Base-by-base conservation (phyloP, 2,329 filamentous ascomycete species). In the Claviceps pusilla region DNA sequence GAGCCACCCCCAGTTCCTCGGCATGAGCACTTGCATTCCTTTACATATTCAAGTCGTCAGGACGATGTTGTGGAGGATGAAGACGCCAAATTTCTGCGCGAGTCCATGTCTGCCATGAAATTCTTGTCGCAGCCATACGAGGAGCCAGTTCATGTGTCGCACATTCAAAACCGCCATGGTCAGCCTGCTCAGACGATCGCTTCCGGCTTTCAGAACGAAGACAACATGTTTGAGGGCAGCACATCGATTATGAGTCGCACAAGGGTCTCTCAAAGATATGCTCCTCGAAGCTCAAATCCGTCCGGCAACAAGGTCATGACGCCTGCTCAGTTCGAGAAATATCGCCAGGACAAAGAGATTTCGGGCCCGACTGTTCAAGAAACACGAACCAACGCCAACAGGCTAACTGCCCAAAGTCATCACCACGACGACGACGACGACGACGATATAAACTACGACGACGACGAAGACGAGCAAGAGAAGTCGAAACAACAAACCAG, bases 251-350 rank as follows among this genome's bases (percentile, higher is more conserved):
- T 69, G 7, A 65, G 67, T 11, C 68, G 67, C 47, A 59, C 68
- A 29, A 64, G 65, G 29, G 29, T 14, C 16, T 31, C 46, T 12
- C 66, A 70, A 42, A 71, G 70, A 56, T 66, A 66, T 51, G 58
- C 59, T 24, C 62, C 63, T 11, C 69, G 62, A 52, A 67, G 64
- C 50, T 63, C 65, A 7, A 73, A 65, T 53, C 67, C 72, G 2
- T 68, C 76, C 9, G 73, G 74, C 24, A 85, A 79, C 65, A 93
- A 93, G 68, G 85, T 93, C 58, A 95, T 95, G 87, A 95, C 89
- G 1, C 86, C 86, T 1, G 87, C 84, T 11, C 82, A 95, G 65
- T 95, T 94, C 60, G 89, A 95, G 65, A 79, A 79, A 59, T 91
- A 90, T 62, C 79, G 83, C 57, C 78, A 84, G 62, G 85, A 93